Evolutionary conservation across 768 basidiomycete species (phyloP).

Genomic region (Suillus ampliporus): DNA sequence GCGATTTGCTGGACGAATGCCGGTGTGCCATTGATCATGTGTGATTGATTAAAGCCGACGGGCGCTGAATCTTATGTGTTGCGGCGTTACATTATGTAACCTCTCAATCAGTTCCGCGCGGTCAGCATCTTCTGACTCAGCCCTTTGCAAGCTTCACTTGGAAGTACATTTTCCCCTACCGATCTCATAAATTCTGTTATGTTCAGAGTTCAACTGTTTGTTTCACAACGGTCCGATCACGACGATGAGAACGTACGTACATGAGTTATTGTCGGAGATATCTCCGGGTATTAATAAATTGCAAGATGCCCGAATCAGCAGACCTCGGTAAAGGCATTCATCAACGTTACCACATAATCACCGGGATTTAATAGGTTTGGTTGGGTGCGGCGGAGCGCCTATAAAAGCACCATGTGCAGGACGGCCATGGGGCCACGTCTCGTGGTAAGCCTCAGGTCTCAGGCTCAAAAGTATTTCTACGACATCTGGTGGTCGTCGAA

Average conservation of each 20-base stretch:
- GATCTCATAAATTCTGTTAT: not conserved
- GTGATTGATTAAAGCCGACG: not conserved
- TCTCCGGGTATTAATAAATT: not conserved
- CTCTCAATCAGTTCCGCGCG: not conserved
- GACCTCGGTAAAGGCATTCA: not conserved
- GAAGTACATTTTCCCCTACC: not conserved
- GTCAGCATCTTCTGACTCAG: too few species aligned
- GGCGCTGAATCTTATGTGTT: not conserved
- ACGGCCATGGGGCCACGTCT: too few species aligned
- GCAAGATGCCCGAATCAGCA: not conserved
- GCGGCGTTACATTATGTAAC: not conserved
- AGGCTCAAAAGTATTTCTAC: not conserved
- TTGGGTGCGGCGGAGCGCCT: not conserved
- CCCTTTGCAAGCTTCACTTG: not conserved
- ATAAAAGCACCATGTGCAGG: constrained; percentile 2
- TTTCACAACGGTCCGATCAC: not conserved
- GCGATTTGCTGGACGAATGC: not conserved
- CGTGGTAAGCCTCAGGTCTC: not conserved
- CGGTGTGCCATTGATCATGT: not conserved
- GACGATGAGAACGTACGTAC: not conserved
- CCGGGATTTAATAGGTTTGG: not conserved
- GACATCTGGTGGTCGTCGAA: not conserved
- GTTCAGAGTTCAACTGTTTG: not conserved
- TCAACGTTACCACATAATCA: not conserved
- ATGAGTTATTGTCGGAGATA: not conserved